Base-by-base conservation (phyloP, 805 yeast genomes). In the Grigorovia humatica region DNA sequence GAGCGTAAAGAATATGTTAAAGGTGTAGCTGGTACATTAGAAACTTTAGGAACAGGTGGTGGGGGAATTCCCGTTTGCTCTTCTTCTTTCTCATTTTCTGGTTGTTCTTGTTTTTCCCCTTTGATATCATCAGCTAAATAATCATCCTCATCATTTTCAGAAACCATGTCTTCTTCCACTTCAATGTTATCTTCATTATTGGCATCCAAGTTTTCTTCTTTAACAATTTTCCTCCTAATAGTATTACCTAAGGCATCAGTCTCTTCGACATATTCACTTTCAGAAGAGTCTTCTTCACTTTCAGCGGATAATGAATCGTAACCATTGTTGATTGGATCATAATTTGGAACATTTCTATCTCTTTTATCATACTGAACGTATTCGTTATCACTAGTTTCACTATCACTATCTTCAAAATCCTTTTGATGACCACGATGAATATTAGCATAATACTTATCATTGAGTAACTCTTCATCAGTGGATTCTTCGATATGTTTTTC, bases 1-100 rank as follows among this genome's bases (percentile, higher is more conserved):
- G 96, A 87, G 62, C 86, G 86, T 55, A 91, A 74, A 43, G 81
- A 75, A 66, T 91, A 91, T 2, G 75, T 70, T 45, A 84, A 65
- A 2, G 75, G 73, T 2, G 80, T 76, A 52, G 69, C 63, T 6
- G 70, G 67, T 2, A 47, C 29, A 38, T 20, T 35, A 3, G 54
- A 57, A 1, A 59, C 46, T 18, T 44, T 49, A 20, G 56, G 32
- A 2, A 51, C 44, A 1, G 50, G 30, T 2, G 46, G 50, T 17
- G 51, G 48, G 9, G 58, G 50, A 12, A 51, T 48, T 27, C 52
- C 41, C 52, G 58, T n/a, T 56, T 55, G 58, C n/a, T 51, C 55
- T 2, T 51, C 55, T 23, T 52, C 53, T 9, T 50, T 53, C 2
- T 47, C 55, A 11, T 46, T 45, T n/a, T 52, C 56, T 32, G 52